A percentile compares a stretch with the other conserved stretches of the same genome.
Conservation (phyloP, 2,329 filamentous ascomycete genomes). For the Phyllosticta capitalensis region DNA sequence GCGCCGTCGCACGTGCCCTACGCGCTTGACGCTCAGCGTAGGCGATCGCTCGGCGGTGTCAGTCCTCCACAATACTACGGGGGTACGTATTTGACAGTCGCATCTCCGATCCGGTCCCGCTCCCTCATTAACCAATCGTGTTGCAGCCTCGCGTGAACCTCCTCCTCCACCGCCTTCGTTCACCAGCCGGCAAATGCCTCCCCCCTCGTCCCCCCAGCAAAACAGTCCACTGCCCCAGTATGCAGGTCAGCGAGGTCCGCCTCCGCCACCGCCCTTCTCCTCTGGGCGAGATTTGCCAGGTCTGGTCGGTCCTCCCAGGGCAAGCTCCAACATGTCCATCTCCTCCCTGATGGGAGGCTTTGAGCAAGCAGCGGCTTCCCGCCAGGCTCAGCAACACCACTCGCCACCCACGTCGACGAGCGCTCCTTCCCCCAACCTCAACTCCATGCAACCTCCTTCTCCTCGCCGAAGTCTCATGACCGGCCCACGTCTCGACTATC, state of each 20-base stretch:
- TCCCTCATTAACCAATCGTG: constrained; percentile 17
- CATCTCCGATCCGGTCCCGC: constrained; percentile 9
- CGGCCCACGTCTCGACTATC: constrained; percentile 25
- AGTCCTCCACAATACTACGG: constrained; percentile 25
- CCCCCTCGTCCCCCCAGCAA: constrained; percentile 39
- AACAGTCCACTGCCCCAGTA: constrained; percentile 28
- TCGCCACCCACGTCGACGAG: constrained; percentile 31
- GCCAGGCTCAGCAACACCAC: constrained; percentile 33
- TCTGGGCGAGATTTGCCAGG: constrained; percentile 47
- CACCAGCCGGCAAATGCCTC: constrained; percentile 39
- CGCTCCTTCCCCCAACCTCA: constrained; percentile 28
- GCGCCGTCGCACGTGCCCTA: constrained; percentile 9
- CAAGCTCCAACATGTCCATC: constrained; percentile 61
- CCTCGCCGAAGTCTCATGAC: constrained; percentile 27
- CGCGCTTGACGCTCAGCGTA: constrained; percentile 18
- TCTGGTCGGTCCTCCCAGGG: constrained; percentile 43
- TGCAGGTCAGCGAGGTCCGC: constrained; percentile 33
- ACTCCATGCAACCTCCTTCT: constrained; percentile 39
- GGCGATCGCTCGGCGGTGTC: constrained; percentile 34
- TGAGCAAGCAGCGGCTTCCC: constrained; percentile 33
- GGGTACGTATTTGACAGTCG: constrained; percentile 19
- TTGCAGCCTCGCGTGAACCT: constrained; percentile 26
- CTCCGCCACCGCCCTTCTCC: constrained; percentile 35
- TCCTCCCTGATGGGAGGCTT: constrained; percentile 58
- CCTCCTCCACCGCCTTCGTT: constrained; percentile 31